Conservation (phyloP, 1,284 basidiomycete genomes). For the Polyporus tsugae region DNA sequence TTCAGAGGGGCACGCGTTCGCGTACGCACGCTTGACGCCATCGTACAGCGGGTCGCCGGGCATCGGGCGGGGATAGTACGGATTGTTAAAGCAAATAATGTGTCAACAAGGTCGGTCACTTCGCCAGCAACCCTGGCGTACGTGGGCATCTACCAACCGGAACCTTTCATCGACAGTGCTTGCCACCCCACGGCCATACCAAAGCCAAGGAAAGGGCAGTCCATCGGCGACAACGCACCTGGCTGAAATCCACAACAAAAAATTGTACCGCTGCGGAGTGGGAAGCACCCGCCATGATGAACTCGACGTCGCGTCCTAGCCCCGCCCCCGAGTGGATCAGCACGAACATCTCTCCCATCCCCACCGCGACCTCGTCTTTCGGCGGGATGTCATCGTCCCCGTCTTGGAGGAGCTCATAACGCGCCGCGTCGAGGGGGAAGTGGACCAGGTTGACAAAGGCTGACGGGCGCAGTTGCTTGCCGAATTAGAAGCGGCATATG, state of each 20-base stretch:
- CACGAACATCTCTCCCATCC: conserved; percentile 42
- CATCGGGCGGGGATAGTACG: conserved; percentile 44
- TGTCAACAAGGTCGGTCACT: conserved; percentile 35
- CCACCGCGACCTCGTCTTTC: conserved; percentile 36
- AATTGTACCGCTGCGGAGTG: conserved; percentile 24
- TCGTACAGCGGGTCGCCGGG: conserved; percentile 36
- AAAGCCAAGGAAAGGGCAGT: too few species aligned
- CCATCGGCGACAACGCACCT: conserved; percentile 26
- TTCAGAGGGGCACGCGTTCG: not conserved
- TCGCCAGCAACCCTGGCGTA: conserved; percentile 11
- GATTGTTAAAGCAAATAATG: conserved; percentile 44
- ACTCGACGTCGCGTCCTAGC: conserved; percentile 45
- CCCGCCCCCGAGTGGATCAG: conserved; percentile 37
- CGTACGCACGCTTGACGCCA: conserved; percentile 34
- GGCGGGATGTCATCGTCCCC: conserved; percentile 12
- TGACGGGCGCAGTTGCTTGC: too few species aligned
- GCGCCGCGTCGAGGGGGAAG: not conserved
- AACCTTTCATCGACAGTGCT: not conserved
- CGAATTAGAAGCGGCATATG: too few species aligned
- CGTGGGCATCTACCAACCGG: not conserved
- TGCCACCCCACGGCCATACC: too few species aligned
- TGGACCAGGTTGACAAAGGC: too few species aligned
- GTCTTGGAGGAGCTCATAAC: too few species aligned
- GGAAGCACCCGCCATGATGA: conserved; percentile 38
- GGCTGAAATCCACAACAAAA: conserved; percentile 45